phyloP scores from a whole-genome alignment of 192 early-diverging fungal genomes.

The Coemansia sp. region DNA sequence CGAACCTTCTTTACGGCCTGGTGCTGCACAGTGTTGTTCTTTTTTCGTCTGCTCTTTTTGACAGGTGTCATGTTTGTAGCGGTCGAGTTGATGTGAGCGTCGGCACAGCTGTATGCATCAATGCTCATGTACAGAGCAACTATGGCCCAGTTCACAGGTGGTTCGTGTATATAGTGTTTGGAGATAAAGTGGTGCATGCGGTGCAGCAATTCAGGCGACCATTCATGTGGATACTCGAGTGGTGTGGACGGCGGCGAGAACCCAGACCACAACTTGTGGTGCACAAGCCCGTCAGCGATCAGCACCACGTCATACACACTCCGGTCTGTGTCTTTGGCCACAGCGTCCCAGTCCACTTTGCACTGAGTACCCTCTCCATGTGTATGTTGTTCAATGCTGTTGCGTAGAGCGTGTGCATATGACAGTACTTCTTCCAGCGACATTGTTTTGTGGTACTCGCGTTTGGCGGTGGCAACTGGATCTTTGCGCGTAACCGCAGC shows the following conservation, averaged over 20 bases:
- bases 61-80: neutral
- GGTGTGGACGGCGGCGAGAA: neutral
- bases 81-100: neutral
- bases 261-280: neutral
- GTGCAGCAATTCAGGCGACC: neutral
- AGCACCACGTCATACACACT: neutral
- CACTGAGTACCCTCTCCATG: neutral
- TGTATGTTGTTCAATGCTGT: neutral
- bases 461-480: too few species aligned
- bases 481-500: too few species aligned
- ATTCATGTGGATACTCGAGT: neutral
- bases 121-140: neutral
- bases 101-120: neutral
- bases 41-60: neutral
- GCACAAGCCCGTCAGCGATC: neutral
- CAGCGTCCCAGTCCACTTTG: neutral
- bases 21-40: too few species aligned
- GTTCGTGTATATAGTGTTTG: neutral
- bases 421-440: neutral
- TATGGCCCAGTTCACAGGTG: neutral
- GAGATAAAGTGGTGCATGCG: neutral
- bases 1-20: neutral
- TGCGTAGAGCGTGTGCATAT: neutral
- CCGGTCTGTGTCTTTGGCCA: neutral
- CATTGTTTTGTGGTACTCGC: neutral